Base-by-base conservation (phyloP, 768 basidiomycete genomes). In the Gautieria morchelliformis region DNA sequence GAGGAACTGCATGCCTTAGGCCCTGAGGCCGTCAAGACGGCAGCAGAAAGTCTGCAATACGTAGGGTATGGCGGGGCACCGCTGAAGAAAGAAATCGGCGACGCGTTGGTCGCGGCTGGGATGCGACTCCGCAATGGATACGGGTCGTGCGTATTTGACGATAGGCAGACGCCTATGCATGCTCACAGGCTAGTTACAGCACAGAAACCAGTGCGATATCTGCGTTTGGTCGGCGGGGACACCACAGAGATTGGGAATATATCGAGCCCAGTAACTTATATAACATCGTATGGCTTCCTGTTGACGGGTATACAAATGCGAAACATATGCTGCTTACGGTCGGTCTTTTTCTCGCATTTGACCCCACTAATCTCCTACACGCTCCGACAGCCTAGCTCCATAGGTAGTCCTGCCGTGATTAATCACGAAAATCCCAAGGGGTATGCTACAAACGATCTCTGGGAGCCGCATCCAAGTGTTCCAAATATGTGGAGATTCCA, bases 41-140 rank as follows among this genome's bases (percentile, higher is more conserved):
- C 37, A 12, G 53, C 41, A 22, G 52, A 42, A 19, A 56, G 45
- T 32, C 53, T 52, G 27, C 2, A 5, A 3, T 27, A 27, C 27
- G 27, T 5, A 5, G 27, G 2, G 27, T 63, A 32, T 40, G 59
- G 58, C 15, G 63, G 63, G 19, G 66, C 60, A 0, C 58, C 58
- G n/a, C 40, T 62, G 39, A 56, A 58, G 12, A 49, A 58, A n/a
- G 44, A 53, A 14, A 62, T 58, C 4, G 65, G 45, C 22, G 37
- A 46, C 15, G 20, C 24, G 8, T 46, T 62, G 6, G 52, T 50
- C 0, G 9, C 51, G 20, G 32, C 58, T 9, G 60, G 61, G 3
- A 42, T 61, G 4, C 20, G n/a, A 10, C n/a, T 61, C 15, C 35
- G 41, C 5, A 58, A 27, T 17, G 53, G 27, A 30, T 59, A 49